These are phyloP conservation scores for Prinsepia uniflora DNA, from an alignment of 306 rosid species.

Conservation along the genomic window DNA sequence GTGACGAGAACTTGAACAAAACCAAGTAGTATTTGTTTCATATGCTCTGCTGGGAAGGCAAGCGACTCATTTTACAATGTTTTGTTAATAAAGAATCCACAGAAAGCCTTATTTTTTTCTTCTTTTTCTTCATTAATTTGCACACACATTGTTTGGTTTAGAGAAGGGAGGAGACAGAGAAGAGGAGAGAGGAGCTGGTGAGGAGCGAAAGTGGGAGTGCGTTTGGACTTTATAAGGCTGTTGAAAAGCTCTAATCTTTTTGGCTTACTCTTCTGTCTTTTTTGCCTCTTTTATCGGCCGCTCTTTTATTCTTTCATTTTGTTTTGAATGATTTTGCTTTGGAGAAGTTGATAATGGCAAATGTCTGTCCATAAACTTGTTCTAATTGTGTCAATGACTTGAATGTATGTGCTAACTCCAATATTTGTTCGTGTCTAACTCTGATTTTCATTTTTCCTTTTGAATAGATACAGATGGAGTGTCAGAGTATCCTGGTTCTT, in stretches of 20 bases:
- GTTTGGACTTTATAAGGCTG: background rate
- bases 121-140: too few relatives aligned
- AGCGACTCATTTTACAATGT: too few relatives aligned
- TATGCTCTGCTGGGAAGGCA: too few relatives aligned
- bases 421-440: conserved; percentile 20
- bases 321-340: background rate
- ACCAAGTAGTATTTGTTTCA: too few relatives aligned
- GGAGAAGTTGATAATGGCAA: background rate
- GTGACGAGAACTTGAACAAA: too few relatives aligned
- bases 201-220: too few relatives aligned
- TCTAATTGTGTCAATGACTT: background rate
- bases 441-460: conserved; percentile 12
- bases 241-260: background rate
- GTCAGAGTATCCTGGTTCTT: conserved; percentile 51
- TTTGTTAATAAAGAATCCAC: too few relatives aligned
- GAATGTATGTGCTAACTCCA: background rate
- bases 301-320: background rate
- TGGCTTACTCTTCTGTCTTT: background rate
- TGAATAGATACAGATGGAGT: conserved; percentile 50
- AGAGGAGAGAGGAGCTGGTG: too few relatives aligned
- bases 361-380: background rate
- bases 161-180: background rate
- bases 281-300: background rate
- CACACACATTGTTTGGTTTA: too few relatives aligned
- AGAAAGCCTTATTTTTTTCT: too few relatives aligned